Evolutionary conservation across 495 filamentous ascomycete genomes (phyloP), one percentile per base, ranked within the genome.

Genomic region (Eremomyces bilateralis): DNA sequence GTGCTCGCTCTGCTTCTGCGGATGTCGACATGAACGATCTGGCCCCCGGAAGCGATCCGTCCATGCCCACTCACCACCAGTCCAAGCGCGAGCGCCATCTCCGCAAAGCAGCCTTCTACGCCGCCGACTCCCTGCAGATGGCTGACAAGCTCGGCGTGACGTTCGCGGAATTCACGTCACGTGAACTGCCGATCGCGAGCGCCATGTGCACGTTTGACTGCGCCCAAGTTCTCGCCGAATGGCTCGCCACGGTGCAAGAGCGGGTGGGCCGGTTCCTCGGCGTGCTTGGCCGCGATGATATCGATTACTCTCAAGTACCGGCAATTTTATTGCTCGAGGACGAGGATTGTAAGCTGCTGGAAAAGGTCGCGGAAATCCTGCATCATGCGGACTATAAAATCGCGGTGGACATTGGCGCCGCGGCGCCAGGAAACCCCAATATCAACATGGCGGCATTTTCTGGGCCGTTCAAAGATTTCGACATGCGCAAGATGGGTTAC

Each of bases 171-270:
- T 73, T 81, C 39, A 76, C 74, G 1, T 82, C 76, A 20, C 69
- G 83, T 20, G 88, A 95, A 47, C 62, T 97, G n/a, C 85, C 88
- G 1, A 61, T 95, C 18, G 83, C 91, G 43, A 84, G 82, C 11
- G 80, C 80, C 4, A 74, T 97, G 67, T 95, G 84, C 52, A 69
- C 76, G 10, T 91, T 93, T 50, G 88, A 97, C 47, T 95, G 88
- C 46, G 78, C 83, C n/a, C 82, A 92, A 47, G 82, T 97, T 0
- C 71, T 97, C 17, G 85, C 88, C 1, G 88, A 97, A 53, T 97
- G 88, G 88, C 69, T 90, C 28, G 77, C 78, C 11, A 92, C 85
- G 0, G 75, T 97, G 6, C 88, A 97, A 53, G 83, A 94, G 52
- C 77, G 88, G 6, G 80, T 94, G 31, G 90, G 85, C 0, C 69